phyloP scores from a whole-genome alignment of 1,284 basidiomycete species.

The Austropuccinia psidii region DNA sequence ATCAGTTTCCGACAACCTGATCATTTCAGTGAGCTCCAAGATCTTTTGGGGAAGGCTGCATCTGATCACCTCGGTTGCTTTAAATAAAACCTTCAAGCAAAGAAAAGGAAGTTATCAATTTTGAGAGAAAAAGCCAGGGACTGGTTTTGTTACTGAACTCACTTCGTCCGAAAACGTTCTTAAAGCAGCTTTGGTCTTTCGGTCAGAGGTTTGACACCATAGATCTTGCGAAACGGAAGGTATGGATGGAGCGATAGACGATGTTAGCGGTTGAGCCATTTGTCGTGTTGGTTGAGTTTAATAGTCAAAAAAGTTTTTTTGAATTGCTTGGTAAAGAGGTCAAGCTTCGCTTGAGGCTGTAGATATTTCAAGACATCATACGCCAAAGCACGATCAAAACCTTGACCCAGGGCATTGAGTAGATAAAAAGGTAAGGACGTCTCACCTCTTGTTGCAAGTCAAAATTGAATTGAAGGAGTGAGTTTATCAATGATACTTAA shows the following conservation, averaged over 20 bases:
- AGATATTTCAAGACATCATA: no score
- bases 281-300: no score
- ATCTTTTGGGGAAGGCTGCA: constrained; percentile 22
- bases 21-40: constrained; percentile 27
- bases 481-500: no score
- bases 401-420: no score
- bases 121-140: neutral
- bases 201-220: constrained; percentile 22
- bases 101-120: neutral
- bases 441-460: no score
- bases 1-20: constrained; percentile 8
- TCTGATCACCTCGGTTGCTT: constrained; percentile 19
- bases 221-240: constrained; percentile 26
- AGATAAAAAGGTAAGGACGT: no score
- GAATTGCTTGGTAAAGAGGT: no score
- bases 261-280: no score
- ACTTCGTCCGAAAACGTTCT: constrained; percentile 30
- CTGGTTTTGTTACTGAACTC: neutral
- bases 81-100: neutral
- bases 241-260: neutral
- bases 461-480: no score
- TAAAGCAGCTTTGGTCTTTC: constrained; percentile 18
- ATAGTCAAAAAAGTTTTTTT: no score
- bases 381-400: no score
- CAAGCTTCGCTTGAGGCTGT: no score